These are phyloP conservation scores for Colletotrichum navitas DNA, from an alignment of 2,329 filamentous ascomycete genomes.

Conservation along the genomic window DNA sequence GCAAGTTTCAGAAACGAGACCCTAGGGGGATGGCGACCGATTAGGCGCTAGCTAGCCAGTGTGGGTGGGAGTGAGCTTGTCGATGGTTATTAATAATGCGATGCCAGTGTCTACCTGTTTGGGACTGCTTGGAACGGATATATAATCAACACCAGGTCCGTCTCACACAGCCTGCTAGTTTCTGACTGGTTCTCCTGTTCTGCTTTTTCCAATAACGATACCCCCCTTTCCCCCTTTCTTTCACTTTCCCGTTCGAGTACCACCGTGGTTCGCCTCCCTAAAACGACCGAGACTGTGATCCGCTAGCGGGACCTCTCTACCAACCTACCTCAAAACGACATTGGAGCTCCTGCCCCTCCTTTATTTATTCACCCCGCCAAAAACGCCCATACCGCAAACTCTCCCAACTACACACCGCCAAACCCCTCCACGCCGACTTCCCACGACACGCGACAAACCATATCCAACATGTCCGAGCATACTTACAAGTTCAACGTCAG, in stretches of 20 bases:
- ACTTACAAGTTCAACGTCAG: conserved; percentile 94
- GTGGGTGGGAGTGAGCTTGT: conserved; percentile 9
- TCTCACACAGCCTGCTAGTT: not conserved
- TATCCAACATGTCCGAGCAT: conserved; percentile 78
- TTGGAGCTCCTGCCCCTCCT: conserved; percentile 38
- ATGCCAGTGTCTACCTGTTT: not conserved
- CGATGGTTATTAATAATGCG: conserved; percentile 39
- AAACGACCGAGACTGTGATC: conserved; percentile 3
- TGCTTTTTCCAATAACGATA: conserved; percentile 10
- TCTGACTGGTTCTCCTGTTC: not conserved
- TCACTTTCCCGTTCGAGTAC: not conserved
- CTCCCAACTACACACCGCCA: conserved; percentile 29
- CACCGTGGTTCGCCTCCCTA: conserved; percentile 1
- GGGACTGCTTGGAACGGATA: conserved; percentile 29
- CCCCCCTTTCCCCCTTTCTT: not conserved
- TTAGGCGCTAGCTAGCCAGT: conserved; percentile 20
- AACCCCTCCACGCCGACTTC: not conserved
- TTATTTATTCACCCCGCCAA: conserved; percentile 40
- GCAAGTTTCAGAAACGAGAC: conserved; percentile 43
- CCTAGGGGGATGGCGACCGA: conserved; percentile 23
- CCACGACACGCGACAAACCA: conserved; percentile 20
- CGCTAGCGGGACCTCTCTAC: conserved; percentile 6
- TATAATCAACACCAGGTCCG: conserved; percentile 13
- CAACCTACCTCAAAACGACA: not conserved
- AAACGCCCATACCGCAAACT: conserved; percentile 32